Evolutionary conservation across 495 filamentous ascomycete genomes (phyloP).

Genomic region (Choiromyces venosus): DNA sequence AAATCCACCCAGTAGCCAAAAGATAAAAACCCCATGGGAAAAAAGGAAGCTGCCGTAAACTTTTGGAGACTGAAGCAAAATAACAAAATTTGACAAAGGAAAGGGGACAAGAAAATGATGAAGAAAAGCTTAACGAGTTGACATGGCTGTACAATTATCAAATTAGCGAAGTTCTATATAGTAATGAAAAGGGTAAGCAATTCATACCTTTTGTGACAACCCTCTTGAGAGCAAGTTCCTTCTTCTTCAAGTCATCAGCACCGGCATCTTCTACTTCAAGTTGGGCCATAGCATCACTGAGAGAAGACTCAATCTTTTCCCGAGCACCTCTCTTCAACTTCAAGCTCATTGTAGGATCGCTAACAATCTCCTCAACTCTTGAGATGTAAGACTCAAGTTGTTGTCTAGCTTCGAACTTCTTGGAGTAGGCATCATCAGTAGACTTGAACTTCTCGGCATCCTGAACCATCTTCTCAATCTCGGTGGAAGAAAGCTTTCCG

Average conservation of each 20-base stretch:
- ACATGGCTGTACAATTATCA: constrained; percentile 24
- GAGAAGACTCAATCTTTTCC: constrained; percentile 96
- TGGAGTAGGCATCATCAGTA: constrained; percentile 95
- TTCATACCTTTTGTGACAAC: constrained; percentile 92
- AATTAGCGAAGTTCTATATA: neutral
- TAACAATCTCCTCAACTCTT: constrained; percentile 97
- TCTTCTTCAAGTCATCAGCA: constrained; percentile 98
- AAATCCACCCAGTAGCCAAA: constrained; percentile 15
- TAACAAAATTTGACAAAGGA: constrained; percentile 32
- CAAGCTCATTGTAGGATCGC: constrained; percentile 88
- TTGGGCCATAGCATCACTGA: constrained; percentile 80
- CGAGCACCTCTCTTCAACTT: constrained; percentile 98
- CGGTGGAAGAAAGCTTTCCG: constrained; percentile 87
- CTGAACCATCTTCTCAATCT: constrained; percentile 95
- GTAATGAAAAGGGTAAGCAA: neutral
- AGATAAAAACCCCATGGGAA: constrained; percentile 39
- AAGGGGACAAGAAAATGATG: constrained; percentile 19
- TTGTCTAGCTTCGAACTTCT: constrained; percentile 97
- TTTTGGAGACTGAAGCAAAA: constrained; percentile 36
- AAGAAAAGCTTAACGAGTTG: constrained; percentile 38
- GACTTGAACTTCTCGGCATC: constrained; percentile 99
- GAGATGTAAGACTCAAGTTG: constrained; percentile 99
- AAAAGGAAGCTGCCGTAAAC: constrained; percentile 34
- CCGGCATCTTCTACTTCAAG: constrained; percentile 80
- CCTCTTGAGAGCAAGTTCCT: constrained; percentile 97